Evolutionary conservation across 1,139 yeast species (phyloP).

Genomic region (Protomyces arabidopsidicola): DNA sequence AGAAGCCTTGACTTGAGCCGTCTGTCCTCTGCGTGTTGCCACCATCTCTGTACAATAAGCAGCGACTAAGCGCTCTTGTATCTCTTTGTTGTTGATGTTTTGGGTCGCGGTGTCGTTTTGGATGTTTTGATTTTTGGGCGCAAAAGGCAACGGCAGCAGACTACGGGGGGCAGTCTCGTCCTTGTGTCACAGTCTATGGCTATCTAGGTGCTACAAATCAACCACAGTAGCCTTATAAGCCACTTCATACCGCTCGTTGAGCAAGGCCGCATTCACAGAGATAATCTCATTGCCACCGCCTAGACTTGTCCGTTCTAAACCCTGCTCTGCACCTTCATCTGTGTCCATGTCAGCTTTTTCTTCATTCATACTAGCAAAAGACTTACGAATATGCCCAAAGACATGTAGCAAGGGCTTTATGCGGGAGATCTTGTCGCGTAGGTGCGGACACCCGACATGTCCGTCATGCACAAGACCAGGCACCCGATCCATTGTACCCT

Average conservation of each 20-base stretch:
- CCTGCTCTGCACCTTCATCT: constrained; percentile 20
- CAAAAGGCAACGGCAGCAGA: too few relatives aligned
- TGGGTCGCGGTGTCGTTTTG: background rate
- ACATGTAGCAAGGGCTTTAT: constrained; percentile 7
- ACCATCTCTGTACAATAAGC: background rate
- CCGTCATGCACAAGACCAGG: background rate
- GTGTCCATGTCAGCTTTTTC: background rate
- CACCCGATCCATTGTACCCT: constrained; percentile 11
- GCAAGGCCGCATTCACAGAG: constrained; percentile 11
- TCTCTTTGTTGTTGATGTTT: background rate
- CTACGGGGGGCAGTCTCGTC: too few relatives aligned
- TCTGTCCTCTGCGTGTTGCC: background rate
- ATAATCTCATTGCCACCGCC: background rate
- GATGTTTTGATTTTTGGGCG: background rate
- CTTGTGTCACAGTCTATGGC: too few relatives aligned
- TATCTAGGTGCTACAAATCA: background rate
- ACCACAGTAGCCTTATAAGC: constrained; percentile 10
- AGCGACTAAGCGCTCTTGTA: background rate
- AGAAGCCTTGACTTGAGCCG: background rate
- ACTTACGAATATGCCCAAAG: constrained; percentile 21
- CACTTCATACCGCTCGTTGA: constrained; percentile 7
- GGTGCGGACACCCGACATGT: constrained; percentile 19
- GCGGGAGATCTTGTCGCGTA: background rate
- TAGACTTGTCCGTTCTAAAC: background rate
- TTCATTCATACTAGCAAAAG: background rate